Evolutionary conservation across 306 rosid species (phyloP), one percentile per base, ranked within the genome.

Genomic region (Ormosia semicastrata): DNA sequence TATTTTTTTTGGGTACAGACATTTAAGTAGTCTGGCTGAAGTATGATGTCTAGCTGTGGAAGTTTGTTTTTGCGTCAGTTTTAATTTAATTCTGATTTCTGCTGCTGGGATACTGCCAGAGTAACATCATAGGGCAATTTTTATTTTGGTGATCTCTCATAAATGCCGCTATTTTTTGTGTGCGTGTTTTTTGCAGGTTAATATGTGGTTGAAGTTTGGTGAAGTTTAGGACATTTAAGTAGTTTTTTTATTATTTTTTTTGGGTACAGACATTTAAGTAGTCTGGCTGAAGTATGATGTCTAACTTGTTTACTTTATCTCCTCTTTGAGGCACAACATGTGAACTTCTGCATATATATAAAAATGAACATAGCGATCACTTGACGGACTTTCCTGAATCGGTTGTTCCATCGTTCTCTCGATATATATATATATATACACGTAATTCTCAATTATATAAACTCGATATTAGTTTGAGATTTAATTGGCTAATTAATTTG

Each of bases 181-280:
- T 44, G 46, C 39, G 52, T 73, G 75, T 17, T 24, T 43, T 54
- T 72, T 59, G 58, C 80, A 79, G 87, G 83, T 30, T 56, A 47
- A 46, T 29, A 4, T 75, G 64, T 39, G 67, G 83, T 75, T 30
- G 74, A 71, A 71, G 39, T 8, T 80, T 73, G 72, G 29, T 34
- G 60, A 37, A 47, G 65, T 44, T 43, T 49, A 36, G 62, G 37
- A 76, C 52, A 47, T 12, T 36, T n/a, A 58, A 2, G 8, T 2
- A 65, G 43, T 57, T 81, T 24, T 24, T 24, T 24, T n/a, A n/a
- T n/a, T n/a, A n/a, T n/a, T n/a, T 24, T 24, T 24, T 24, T 24
- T 0, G 24, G 24, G 24, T 24, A 24, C 24, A 24, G 37, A 76
- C 52, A 47, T 12, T 36, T n/a, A 58, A 3, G 8, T 2, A 65